Conservation (phyloP, 2,329 filamentous ascomycete genomes). For the Botrytis deweyae region DNA sequence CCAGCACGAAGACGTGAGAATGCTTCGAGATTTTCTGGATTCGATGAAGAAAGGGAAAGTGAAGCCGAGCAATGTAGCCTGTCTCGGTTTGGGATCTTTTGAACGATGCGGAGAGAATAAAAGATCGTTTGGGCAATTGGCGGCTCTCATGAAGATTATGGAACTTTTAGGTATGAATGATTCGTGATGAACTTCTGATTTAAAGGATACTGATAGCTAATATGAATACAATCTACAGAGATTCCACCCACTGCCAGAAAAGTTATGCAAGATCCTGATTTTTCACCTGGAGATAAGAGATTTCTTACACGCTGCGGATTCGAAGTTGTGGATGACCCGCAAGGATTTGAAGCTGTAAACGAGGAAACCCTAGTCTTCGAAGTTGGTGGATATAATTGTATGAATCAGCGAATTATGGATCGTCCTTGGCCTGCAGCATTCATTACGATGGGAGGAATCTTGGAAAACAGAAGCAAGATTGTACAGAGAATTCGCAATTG, state of each 20-base stretch:
- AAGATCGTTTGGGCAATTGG: neutral
- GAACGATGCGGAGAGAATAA: too few relatives aligned
- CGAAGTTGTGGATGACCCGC: neutral
- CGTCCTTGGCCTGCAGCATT: neutral
- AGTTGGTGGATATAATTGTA: neutral
- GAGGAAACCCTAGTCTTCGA: neutral
- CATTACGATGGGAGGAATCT: neutral
- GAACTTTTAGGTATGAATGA: neutral
- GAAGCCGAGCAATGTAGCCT: neutral
- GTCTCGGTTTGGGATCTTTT: neutral
- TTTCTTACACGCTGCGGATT: neutral
- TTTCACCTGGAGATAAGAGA: neutral
- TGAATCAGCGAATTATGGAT: neutral
- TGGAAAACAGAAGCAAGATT: neutral
- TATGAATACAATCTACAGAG: neutral
- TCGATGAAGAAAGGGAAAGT: neutral
- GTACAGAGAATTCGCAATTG: neutral
- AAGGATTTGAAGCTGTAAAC: neutral
- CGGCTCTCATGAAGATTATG: conserved; percentile 1
- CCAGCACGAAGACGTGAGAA: neutral
- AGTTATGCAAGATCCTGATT: neutral
- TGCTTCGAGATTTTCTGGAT: neutral
- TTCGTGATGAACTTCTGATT: neutral
- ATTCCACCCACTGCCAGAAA: neutral
- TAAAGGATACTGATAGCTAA: neutral